Evolutionary conservation across 805 yeast genomes (phyloP), one percentile per base, ranked within the genome.

Genomic region (Cyberlindnera subsufficiens): DNA sequence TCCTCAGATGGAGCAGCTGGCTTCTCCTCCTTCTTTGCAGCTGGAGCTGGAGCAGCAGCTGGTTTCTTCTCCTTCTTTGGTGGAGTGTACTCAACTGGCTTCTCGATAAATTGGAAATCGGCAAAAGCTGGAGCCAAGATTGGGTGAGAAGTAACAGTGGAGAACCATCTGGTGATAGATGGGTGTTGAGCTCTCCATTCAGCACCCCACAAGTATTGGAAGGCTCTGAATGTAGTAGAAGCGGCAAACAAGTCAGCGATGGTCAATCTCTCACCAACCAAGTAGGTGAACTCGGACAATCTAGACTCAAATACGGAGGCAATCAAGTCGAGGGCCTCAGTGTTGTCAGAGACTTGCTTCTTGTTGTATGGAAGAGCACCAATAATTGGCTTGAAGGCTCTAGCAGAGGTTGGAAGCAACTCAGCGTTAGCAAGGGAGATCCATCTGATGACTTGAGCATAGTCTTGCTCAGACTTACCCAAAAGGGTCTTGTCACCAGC

Each of bases 301-400:
- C 80, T 75, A 33, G 63, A 62, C 70, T 84, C 93, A 48, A 73
- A 68, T 41, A 75, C 50, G 29, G 61, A 55, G 49, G 69, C 62
- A 42, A 69, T 60, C 38, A 56, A 57, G 35, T 69, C 73, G 45
- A 59, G 51, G 19, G 42, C 44, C 18, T 56, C 74, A 19, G 43
- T 42, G 36, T 68, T 68, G 32, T 67, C 71, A 45, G 82, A 85
- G 46, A 75, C 76, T 38, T 49, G 58, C 43, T 80, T 82, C 78
- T 85, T 84, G 83, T 85, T 82, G 82, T 78, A 87, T 51, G 95
- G 90, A 42, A 51, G 62, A 41, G 60, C 65, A 57, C 96, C 96
- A 38, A 65, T 58, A 42, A 84, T 60, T 54, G 88, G 84, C 46
- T 63, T 61, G 66, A 86, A 77, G 51, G 77, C 76, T 32, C 51